Evolutionary conservation across 495 filamentous ascomycete genomes (phyloP), one percentile per base, ranked within the genome.

Genomic region (Copromyces sp.): DNA sequence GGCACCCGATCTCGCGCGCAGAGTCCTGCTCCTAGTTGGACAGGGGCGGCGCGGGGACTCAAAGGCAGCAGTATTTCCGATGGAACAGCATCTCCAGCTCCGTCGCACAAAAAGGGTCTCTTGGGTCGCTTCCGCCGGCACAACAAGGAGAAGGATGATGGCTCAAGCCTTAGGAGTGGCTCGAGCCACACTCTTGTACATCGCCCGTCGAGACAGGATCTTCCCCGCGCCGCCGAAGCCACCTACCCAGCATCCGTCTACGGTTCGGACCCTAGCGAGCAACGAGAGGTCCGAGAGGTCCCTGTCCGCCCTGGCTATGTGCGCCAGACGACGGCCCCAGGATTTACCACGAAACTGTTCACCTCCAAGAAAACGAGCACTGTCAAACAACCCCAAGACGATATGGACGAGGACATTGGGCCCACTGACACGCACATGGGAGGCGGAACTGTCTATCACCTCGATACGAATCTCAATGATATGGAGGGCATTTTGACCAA

Each of bases 401-500:
- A 87, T 74, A 73, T 77, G 73, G 81, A 88, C 74, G 83, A 87
- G 65, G 78, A 80, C 68, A 81, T 85, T 73, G 82, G 83, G 32
- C 53, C 83, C 1, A 82, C 82, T 20, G 82, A 84, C 70, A 82
- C 77, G 72, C 81, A 82, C 32, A 80, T 83, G 40, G 76, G 78
- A 69, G 78, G 80, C 71, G 81, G 84, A 73, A 76, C 82, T 78
- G 69, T 83, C 70, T 96, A 88, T 79, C 85, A 86, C 71, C 89
- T 98, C 14, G 94, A 98, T 81, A 95, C 92, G 5, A 89, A 98
- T 79, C 86, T 98, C 20, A 84, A 85, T 11, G 85, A 95, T 73
- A 92, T 98, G 91, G 89, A 92, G 74, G 94, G 92, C 37, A 97
- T 98, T 71, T 82, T 98, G 47, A 88, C 86, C 59, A 83, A 86